Evolutionary conservation across 2,329 filamentous ascomycete genomes (phyloP).

Genomic region (Sporothrix pseudoabietina): DNA sequence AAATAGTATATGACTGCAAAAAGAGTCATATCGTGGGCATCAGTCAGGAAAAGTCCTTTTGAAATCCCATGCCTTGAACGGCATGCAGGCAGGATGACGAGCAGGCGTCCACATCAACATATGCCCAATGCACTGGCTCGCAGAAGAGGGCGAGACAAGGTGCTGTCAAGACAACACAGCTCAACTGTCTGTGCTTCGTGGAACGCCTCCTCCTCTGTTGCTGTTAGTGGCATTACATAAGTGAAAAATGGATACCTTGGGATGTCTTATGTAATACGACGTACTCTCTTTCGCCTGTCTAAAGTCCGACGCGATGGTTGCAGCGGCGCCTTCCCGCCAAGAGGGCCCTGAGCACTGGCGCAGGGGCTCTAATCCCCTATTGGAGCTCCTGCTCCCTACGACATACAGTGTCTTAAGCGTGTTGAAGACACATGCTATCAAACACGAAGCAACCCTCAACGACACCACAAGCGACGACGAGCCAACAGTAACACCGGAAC

Average conservation of each 20-base stretch:
- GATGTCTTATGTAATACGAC: background rate
- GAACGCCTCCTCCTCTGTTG: background rate
- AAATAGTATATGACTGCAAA: background rate
- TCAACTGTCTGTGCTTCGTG: background rate
- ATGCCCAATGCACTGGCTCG: background rate
- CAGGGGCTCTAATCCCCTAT: slow-evolving; percentile 20
- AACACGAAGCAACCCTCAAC: background rate
- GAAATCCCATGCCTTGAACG: background rate
- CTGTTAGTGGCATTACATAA: slow-evolving; percentile 11
- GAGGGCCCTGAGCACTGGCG: slow-evolving; percentile 21
- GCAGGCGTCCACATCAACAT: background rate
- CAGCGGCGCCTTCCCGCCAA: background rate
- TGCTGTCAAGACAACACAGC: slow-evolving; percentile 4
- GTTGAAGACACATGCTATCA: slow-evolving; percentile 26
- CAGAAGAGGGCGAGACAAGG: background rate
- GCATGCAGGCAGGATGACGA: slow-evolving; percentile 28
- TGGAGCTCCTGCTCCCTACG: slow-evolving; percentile 21
- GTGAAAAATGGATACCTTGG: background rate
- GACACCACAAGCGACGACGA: slow-evolving; percentile 5
- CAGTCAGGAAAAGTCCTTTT: background rate
- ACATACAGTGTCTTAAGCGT: background rate
- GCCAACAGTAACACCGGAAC: background rate
- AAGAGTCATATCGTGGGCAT: background rate
- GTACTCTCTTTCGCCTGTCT: background rate
- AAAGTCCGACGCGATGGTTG: background rate